Evolutionary conservation across 2,329 filamentous ascomycete species (phyloP), one percentile per base, ranked within the genome.

Genomic region (Akanthomyces uredinophilus): DNA sequence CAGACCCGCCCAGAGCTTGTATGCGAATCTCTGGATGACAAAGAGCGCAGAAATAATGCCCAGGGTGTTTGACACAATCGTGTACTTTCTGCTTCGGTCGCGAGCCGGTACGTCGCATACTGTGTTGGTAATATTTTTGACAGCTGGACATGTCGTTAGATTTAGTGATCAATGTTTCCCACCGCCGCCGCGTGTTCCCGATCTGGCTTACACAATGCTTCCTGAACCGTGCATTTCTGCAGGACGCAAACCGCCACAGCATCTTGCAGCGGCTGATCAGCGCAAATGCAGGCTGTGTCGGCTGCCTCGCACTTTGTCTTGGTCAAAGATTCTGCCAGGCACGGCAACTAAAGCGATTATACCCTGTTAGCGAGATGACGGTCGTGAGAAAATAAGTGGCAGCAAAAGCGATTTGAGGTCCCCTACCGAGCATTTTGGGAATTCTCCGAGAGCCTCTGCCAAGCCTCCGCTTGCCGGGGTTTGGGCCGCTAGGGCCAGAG

Each of bases 11-110:
- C 69, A 69, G 24, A 73, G 69, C 53, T 67, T 68, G 22, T 68
- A 69, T 4, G 68, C 65, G 18, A 75, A 71, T 29, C 77, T 74
- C 6, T 76, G 68, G 2, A 68, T 66, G 8, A 75, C 69, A 35
- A 74, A 71, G 41, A 76, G 67, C 16, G 68, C 71, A 22, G 71
- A 69, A 14, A 77, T 72, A 2, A 70, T 70, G n/a, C 64, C 68
- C n/a, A 70, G 53, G 63, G 63, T 63, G 41, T 66, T 67, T 1
- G 64, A 63, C 18, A 63, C 53, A 47, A 56, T 52, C 27, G 62
- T 56, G 47, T 69, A 70, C 16, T 53, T 20, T 11, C n/a, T 16
- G 1, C 64, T 62, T 11, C 66, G 64, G 52, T 68, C 57, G 11
- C 60, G 57, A 4, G 60, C 29, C 20, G 57, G 65, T 5, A 56